These are phyloP conservation scores for Fusarium aywerte DNA, from an alignment of 2,329 filamentous ascomycete species.

Conservation along the genomic window DNA sequence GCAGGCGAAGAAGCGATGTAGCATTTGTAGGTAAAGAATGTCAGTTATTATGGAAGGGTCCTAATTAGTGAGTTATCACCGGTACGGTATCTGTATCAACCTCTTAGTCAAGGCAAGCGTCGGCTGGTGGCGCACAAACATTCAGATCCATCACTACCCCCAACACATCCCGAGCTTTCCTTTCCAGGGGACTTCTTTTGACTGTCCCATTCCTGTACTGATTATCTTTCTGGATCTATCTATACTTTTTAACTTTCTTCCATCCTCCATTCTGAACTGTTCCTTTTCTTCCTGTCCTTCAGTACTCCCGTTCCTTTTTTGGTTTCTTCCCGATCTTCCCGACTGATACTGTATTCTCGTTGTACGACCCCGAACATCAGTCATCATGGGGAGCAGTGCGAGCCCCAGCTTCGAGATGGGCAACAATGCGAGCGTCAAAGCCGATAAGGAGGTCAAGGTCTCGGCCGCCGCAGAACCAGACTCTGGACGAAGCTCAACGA, in stretches of 20 bases:
- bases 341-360: background rate
- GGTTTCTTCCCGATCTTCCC: background rate
- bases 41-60: background rate
- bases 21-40: background rate
- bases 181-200: slow-evolving; percentile 4
- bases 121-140: slow-evolving; percentile 25
- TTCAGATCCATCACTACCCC: background rate
- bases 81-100: background rate
- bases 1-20: background rate
- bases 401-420: slow-evolving; percentile 43
- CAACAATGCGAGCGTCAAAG: slow-evolving; percentile 31
- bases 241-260: slow-evolving; percentile 1
- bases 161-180: background rate
- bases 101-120: slow-evolving; percentile 1
- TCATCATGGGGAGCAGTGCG: slow-evolving; percentile 36
- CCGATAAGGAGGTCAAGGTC: slow-evolving; percentile 15
- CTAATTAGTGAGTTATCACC: background rate
- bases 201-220: background rate
- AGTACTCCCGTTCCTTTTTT: background rate
- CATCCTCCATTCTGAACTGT: background rate
- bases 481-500: slow-evolving; percentile 24
- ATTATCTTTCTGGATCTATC: background rate
- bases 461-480: slow-evolving; percentile 31
- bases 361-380: too few species aligned
- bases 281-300: background rate